Base-by-base conservation (phyloP, 2,329 filamentous ascomycete species). In the Leptographium galeiforme region DNA sequence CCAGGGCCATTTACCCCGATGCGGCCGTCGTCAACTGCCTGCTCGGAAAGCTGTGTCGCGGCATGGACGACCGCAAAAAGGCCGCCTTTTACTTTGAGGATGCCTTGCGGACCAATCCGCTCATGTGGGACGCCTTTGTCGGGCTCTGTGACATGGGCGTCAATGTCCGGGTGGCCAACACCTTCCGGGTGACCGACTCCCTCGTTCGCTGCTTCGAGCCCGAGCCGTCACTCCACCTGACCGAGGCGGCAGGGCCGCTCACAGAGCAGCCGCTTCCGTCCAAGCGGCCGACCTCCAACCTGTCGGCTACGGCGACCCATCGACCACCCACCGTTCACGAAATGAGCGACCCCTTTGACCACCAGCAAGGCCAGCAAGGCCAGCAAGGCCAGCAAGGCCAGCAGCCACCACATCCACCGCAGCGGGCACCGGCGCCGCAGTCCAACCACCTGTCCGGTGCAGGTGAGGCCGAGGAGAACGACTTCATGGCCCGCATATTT, bases 51-150 rank as follows among this genome's bases (percentile, higher is more conserved):
- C 73, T 98, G 33, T 91, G 89, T 71, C 81, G 85, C 49, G 87
- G 80, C 2, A 84, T 93, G 61, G 86, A 95, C 61, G 78, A 87
- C 62, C 86, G 86, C 63, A 85, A 85, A 61, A 89, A 87, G 67
- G 90, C 93, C 8, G 82, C 91, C 16, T 79, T 86, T 59, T 89
- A 81, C 66, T 97, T 93, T 64, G 89, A 95, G 60, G 89, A 94
- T 56, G 82, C 90, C 7, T 72, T 98, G 61, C 94, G 90, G 68
- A 68, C 83, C 53, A 98, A 97, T 63, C 90, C 93, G 1, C 91
- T 97, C 68, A 93, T 95, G 79, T 98, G 93, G 93, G 93, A 98
- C 72, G 90, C 91, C 0, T 97, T 97, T 62, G 82, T 84, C 25
- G 85, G 81, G 16, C 76, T 98, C 8, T 95, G 90, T 65, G 89